Percentiles rank a stretch among this genome's conserved stretches.
These are phyloP conservation scores for Ascochyta lentis DNA, from an alignment of 2,329 filamentous ascomycete species.

Conservation along the genomic window DNA sequence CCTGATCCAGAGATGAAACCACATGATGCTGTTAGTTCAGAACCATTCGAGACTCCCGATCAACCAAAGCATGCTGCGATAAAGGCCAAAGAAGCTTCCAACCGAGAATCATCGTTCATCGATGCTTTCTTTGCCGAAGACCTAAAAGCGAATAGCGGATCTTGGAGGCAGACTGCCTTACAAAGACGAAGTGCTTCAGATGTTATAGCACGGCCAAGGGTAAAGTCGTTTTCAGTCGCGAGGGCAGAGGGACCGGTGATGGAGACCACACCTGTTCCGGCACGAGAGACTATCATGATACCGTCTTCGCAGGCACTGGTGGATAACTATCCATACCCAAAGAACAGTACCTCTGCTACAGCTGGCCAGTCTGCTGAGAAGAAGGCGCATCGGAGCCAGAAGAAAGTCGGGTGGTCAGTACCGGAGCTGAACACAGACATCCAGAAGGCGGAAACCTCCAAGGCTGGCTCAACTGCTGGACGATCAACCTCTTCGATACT, in stretches of 20 bases:
- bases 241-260: background rate
- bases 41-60: background rate
- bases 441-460: background rate
- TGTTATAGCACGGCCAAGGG: background rate
- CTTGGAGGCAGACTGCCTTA: conserved; percentile 39
- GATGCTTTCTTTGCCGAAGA: conserved; percentile 31
- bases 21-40: background rate
- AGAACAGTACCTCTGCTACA: background rate
- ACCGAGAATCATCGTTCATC: conserved; percentile 30
- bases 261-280: background rate
- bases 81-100: conserved; percentile 2
- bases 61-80: background rate
- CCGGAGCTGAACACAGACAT: background rate
- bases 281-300: conserved; percentile 6
- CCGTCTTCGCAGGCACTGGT: conserved; percentile 14
- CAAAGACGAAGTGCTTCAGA: conserved; percentile 16
- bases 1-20: no score
- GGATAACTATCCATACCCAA: conserved; percentile 13
- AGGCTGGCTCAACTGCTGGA: background rate
- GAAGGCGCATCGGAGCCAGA: background rate
- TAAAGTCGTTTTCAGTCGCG: background rate
- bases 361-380: background rate
- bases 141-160: conserved; percentile 1
- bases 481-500: conserved; percentile 39
- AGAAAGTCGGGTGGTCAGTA: background rate